Conservation (phyloP, 2,329 filamentous ascomycete genomes). For the Intubia oerlemansii region DNA sequence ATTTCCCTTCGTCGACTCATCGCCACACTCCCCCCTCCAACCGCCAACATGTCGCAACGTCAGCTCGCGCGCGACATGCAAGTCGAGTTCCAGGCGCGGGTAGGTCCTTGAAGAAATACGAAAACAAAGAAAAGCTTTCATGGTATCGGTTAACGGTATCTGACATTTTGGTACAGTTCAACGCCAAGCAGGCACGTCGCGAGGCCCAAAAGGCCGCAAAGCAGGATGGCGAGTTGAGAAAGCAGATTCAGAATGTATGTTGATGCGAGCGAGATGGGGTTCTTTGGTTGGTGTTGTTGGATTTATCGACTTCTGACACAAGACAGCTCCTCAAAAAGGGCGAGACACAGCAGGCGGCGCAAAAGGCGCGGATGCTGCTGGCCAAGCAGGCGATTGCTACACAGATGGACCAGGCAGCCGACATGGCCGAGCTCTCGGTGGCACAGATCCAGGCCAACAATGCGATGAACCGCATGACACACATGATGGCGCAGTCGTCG, state of each 20-base stretch:
- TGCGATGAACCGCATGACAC: constrained; percentile 41
- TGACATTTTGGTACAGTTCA: constrained; percentile 19
- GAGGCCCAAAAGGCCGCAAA: constrained; percentile 39
- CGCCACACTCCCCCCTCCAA: too few relatives aligned
- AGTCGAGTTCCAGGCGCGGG: constrained; percentile 39
- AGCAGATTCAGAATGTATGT: constrained; percentile 34
- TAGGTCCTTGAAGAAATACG: too few relatives aligned
- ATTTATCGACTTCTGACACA: background rate
- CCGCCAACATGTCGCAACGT: constrained; percentile 31
- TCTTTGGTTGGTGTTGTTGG: background rate
- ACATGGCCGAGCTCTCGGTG: constrained; percentile 38
- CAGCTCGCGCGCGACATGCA: constrained; percentile 39
- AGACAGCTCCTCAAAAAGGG: constrained; percentile 34
- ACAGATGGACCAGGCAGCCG: constrained; percentile 43
- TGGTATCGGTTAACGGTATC: background rate
- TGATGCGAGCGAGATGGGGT: too few relatives aligned
- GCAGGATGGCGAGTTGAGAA: constrained; percentile 37
- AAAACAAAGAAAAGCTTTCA: too few relatives aligned
- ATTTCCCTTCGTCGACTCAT: too few relatives aligned
- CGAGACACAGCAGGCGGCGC: constrained; percentile 40
- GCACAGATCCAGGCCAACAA: constrained; percentile 44
- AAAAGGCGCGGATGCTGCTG: constrained; percentile 40
- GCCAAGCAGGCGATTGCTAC: constrained; percentile 38
- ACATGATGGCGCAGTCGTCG: constrained; percentile 39
- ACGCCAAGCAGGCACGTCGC: constrained; percentile 39